phyloP scores from a whole-genome alignment of 2,329 filamentous ascomycete species.

The Metarhizium album region DNA sequence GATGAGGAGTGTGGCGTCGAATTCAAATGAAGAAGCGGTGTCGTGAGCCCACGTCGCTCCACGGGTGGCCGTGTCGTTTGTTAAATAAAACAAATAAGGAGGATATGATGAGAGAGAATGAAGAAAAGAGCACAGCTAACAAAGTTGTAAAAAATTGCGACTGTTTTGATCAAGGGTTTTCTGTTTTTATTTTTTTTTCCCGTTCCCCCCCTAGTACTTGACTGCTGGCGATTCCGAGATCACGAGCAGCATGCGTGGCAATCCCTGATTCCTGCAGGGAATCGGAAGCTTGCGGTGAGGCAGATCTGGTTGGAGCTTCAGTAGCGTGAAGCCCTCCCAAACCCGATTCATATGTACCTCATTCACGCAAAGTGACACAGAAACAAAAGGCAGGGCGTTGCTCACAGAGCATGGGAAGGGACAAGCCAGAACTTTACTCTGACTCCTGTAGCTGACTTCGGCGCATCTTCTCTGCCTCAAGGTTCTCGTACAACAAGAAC shows the following conservation, averaged over 20 bases:
- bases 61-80: slow-evolving; percentile 4
- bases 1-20: not conserved
- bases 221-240: not conserved
- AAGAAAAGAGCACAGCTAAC: slow-evolving; percentile 16
- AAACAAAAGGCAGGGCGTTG: slow-evolving; percentile 18
- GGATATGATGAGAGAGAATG: slow-evolving; percentile 13
- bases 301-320: slow-evolving; percentile 46
- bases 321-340: slow-evolving; percentile 31
- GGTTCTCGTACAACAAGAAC: slow-evolving; percentile 95
- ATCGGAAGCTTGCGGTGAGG: slow-evolving; percentile 50
- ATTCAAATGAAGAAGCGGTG: not conserved
- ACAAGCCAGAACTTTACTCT: slow-evolving; percentile 30
- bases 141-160: slow-evolving; percentile 7
- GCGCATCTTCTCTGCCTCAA: slow-evolving; percentile 98
- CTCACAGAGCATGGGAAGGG: slow-evolving; percentile 12
- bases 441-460: slow-evolving; percentile 63
- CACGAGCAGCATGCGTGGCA: slow-evolving; percentile 11
- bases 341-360: slow-evolving; percentile 34
- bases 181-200: not conserved
- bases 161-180: slow-evolving; percentile 10
- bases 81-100: slow-evolving; percentile 2
- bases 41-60: not conserved
- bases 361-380: slow-evolving; percentile 16
- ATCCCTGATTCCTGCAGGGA: slow-evolving; percentile 32
- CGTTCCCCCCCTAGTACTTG: not conserved